Evolutionary conservation across 2,329 filamentous ascomycete species (phyloP).

Genomic region (Neocucurbitaria cava): DNA sequence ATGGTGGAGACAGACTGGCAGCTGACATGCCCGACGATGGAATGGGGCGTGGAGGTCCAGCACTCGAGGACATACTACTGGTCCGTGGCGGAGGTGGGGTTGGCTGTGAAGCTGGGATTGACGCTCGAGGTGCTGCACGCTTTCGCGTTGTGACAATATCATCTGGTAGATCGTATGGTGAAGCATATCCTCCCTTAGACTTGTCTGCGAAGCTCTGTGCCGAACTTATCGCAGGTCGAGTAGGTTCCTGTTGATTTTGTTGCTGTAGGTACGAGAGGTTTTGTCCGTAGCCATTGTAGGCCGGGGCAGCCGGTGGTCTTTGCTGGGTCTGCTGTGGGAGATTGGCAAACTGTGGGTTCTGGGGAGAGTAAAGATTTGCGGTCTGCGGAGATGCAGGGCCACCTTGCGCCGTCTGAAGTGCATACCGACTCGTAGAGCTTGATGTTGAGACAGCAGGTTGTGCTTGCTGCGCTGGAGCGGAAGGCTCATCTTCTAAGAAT

Average conservation of each 20-base stretch:
- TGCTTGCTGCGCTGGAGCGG: constrained; percentile 44
- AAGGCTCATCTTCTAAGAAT: constrained; percentile 74
- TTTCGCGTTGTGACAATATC: constrained; percentile 77
- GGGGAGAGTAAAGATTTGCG: constrained; percentile 58
- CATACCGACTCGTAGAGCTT: constrained; percentile 41
- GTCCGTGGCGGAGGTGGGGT: constrained; percentile 65
- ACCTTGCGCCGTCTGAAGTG: constrained; percentile 42
- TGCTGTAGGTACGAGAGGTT: constrained; percentile 33
- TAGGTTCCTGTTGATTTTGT: constrained; percentile 28
- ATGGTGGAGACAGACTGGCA: constrained; percentile 49
- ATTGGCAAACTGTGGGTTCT: constrained; percentile 56
- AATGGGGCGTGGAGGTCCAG: constrained; percentile 25
- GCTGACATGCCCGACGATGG: constrained; percentile 43
- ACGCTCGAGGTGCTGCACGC: constrained; percentile 53
- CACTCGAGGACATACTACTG: constrained; percentile 60
- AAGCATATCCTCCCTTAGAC: constrained; percentile 88
- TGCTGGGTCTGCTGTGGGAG: constrained; percentile 19
- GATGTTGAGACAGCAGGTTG: constrained; percentile 23
- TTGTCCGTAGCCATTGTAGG: constrained; percentile 43
- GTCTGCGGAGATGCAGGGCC: constrained; percentile 23
- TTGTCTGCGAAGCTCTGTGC: constrained; percentile 87
- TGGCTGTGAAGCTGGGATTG: constrained; percentile 45
- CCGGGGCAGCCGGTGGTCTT: constrained; percentile 22
- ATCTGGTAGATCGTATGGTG: constrained; percentile 93
- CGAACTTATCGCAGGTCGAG: constrained; percentile 56